These are phyloP conservation scores for Yamadazyma diddensiae DNA, from an alignment of 1,139 yeast species.

Conservation along the genomic window DNA sequence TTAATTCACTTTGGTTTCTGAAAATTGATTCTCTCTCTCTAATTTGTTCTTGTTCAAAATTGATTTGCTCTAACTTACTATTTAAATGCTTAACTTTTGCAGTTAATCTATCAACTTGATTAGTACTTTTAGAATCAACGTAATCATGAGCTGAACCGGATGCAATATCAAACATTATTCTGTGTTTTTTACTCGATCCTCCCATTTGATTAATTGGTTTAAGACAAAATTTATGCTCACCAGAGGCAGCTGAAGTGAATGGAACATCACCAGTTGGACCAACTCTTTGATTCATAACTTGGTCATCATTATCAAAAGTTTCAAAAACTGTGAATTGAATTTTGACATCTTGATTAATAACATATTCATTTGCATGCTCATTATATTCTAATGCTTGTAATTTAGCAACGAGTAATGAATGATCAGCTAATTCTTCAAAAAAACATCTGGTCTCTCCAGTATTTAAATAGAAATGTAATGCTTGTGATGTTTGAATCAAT, in stretches of 20 bases:
- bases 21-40: constrained; percentile 48
- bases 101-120: constrained; percentile 43
- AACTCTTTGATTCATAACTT: constrained; percentile 41
- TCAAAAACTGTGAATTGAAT: constrained; percentile 45
- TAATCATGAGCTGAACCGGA: constrained; percentile 48
- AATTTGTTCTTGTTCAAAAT: constrained; percentile 45
- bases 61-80: constrained; percentile 41
- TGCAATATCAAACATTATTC: constrained; percentile 46
- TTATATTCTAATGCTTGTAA: constrained; percentile 41
- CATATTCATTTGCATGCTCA: constrained; percentile 29
- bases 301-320: constrained; percentile 47
- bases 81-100: constrained; percentile 37
- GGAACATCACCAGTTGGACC: constrained; percentile 41
- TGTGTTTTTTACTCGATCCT: constrained; percentile 28
- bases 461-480: constrained; percentile 44
- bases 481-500: constrained; percentile 21
- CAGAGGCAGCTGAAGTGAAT: constrained; percentile 41
- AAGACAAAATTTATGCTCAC: constrained; percentile 50
- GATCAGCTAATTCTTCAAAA: constrained; percentile 42
- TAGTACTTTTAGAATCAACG: constrained; percentile 46
- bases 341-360: constrained; percentile 29
- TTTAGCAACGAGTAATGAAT: constrained; percentile 44
- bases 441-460: constrained; percentile 48
- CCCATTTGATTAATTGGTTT: constrained; percentile 43
- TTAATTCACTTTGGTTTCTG: constrained; percentile 47